Base-by-base conservation (phyloP, 768 basidiomycete genomes). In the Exsudoporus frostii region DNA sequence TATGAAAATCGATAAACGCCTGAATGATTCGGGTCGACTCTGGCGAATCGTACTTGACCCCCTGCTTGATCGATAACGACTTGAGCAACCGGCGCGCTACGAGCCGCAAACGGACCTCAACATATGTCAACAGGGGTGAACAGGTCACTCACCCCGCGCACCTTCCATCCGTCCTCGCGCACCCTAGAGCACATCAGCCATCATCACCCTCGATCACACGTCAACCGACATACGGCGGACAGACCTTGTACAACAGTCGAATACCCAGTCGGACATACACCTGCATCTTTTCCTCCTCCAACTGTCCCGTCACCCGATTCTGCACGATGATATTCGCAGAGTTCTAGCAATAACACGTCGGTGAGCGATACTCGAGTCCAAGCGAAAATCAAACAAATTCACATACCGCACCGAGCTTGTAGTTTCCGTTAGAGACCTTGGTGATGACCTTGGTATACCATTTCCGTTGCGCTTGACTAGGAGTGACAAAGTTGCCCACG, bases 271-370 rank as follows among this genome's bases (percentile, higher is more conserved):
- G 76, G 0, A 98, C 92, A 65, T 97, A 98, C 13, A 85, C 84
- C 64, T 94, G 88, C 93, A 98, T 99, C 76, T 98, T 98, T 74
- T 98, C 96, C 72, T 99, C 96, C 65, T 94, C 89, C 52, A 98
- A 67, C 67, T 92, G 90, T 0, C 96, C 96, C 0, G 92, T 94
- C 69, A 83, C 71, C 14, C 96, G 80, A 66, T 98, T 94, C 73
- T 98, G 96, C 1, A 99, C 95, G 53, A 98, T 92, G 59, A 99
- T 97, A 66, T 99, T 99, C 24, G 94, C 96, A 48, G 92, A 95
- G 64, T 99, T 97, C 89, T 92, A 41, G 9, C 14, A 37, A 59
- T 47, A 51, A 43, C 43, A 43, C 42, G 48, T 36, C 6, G 1
- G n/a, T 48, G 20, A 48, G 19, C 25, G 7, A 38, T 17, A 38